Percentiles rank a stretch among this genome's conserved stretches.
These are phyloP conservation scores for Calocybe cyanea DNA, from an alignment of 768 basidiomycete genomes.

Conservation along the genomic window DNA sequence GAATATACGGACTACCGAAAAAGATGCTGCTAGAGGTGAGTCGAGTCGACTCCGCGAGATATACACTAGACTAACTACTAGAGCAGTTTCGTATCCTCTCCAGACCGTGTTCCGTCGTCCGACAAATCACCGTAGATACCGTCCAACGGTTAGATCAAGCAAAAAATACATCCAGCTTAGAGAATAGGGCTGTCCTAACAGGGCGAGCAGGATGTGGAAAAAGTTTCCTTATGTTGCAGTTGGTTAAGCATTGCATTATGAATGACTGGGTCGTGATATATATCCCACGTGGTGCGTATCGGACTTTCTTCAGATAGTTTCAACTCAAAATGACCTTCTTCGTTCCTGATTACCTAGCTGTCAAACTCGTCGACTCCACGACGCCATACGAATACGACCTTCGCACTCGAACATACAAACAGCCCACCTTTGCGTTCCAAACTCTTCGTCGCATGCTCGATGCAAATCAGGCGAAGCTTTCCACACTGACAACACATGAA, in stretches of 20 bases:
- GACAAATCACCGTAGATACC: constrained; percentile 59
- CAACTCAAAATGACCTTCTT: neutral
- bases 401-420: constrained; percentile 72
- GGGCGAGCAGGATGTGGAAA: constrained; percentile 80
- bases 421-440: constrained; percentile 61
- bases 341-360: constrained; percentile 21
- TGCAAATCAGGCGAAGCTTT: constrained; percentile 50
- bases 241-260: constrained; percentile 60
- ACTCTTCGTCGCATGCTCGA: constrained; percentile 57
- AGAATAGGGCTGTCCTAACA: constrained; percentile 61
- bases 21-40: constrained; percentile 69
- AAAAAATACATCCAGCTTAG: constrained; percentile 41
- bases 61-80: neutral
- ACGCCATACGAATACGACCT: constrained; percentile 72
- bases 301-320: neutral
- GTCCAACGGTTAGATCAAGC: constrained; percentile 51
- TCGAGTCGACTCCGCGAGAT: constrained; percentile 2
- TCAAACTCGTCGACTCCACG: constrained; percentile 66
- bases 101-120: constrained; percentile 67
- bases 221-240: constrained; percentile 73
- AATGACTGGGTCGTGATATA: constrained; percentile 83
- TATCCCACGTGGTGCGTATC: constrained; percentile 65
- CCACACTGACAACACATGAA: constrained; percentile 34
- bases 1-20: constrained; percentile 69
- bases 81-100: constrained; percentile 65